Evolutionary conservation across 257 asterid genomes (phyloP).

Genomic region (Ocimum tenuiflorum): DNA sequence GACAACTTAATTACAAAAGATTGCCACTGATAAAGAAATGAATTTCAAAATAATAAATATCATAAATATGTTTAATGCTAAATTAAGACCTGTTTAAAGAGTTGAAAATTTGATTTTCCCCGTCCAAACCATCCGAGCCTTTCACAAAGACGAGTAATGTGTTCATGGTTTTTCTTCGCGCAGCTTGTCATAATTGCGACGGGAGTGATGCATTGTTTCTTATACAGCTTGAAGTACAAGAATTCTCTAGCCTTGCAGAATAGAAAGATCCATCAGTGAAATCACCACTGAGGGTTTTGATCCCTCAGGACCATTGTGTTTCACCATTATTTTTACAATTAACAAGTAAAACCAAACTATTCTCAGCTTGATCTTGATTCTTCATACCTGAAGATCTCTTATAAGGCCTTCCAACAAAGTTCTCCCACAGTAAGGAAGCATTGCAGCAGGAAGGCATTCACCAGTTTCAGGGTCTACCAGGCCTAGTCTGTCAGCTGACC

Average conservation of each 20-base stretch:
- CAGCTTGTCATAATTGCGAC: slow-evolving; percentile 98
- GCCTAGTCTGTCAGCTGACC: slow-evolving; percentile 96
- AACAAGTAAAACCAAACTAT: slow-evolving; percentile 5
- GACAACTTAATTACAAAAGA: slow-evolving; percentile 33
- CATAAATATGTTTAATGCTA: slow-evolving; percentile 18
- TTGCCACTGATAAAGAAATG: slow-evolving; percentile 17
- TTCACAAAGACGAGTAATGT: slow-evolving; percentile 65
- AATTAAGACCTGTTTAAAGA: slow-evolving; percentile 79
- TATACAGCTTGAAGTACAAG: slow-evolving; percentile 85
- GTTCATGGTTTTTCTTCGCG: slow-evolving; percentile 77
- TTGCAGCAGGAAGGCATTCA: slow-evolving; percentile 97
- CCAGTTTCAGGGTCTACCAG: slow-evolving; percentile 81
- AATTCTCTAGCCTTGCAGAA: slow-evolving; percentile 87
- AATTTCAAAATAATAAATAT: slow-evolving; percentile 7
- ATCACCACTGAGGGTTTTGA: neutral
- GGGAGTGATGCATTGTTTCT: slow-evolving; percentile 90
- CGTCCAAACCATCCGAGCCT: slow-evolving; percentile 88
- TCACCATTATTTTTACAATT: slow-evolving; percentile 8
- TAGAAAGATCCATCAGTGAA: slow-evolving; percentile 27
- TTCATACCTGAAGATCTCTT: slow-evolving; percentile 91
- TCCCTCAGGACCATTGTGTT: slow-evolving; percentile 8
- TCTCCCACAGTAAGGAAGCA: slow-evolving; percentile 97
- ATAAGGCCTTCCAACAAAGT: slow-evolving; percentile 92
- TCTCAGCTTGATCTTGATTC: slow-evolving; percentile 5
- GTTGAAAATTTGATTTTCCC: slow-evolving; percentile 63